phyloP scores from a whole-genome alignment of 2,329 filamentous ascomycete species.

The Fusarium algeriense region DNA sequence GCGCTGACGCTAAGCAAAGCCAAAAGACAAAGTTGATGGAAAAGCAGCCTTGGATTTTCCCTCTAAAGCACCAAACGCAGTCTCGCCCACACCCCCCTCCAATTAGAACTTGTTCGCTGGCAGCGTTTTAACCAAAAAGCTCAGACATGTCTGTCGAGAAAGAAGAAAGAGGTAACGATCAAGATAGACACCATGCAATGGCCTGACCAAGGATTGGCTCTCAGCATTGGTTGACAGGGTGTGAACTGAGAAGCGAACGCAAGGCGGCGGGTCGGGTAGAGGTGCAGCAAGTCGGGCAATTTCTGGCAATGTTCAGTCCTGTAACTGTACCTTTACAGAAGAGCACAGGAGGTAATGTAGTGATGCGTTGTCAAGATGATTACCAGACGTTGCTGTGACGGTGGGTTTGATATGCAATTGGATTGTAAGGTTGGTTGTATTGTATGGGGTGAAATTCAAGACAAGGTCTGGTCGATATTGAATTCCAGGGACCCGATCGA shows the following conservation, averaged over 20 bases:
- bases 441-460: conserved; percentile 22
- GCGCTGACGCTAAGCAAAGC: conserved; percentile 48
- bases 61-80: conserved; percentile 32
- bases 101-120: conserved; percentile 40
- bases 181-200: conserved; percentile 36
- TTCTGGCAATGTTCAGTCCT: conserved; percentile 27
- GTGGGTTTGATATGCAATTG: conserved; percentile 41
- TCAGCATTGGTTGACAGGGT: conserved; percentile 27
- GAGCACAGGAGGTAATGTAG: conserved; percentile 47
- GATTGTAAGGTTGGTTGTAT: background rate
- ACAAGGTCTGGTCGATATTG: conserved; percentile 22
- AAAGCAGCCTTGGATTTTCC: conserved; percentile 53
- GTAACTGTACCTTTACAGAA: conserved; percentile 31
- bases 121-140: conserved; percentile 27
- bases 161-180: conserved; percentile 19
- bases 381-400: conserved; percentile 51
- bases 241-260: conserved; percentile 40
- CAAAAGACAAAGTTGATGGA: conserved; percentile 45
- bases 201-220: conserved; percentile 39
- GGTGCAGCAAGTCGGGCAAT: conserved; percentile 49
- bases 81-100: conserved; percentile 42
- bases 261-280: conserved; percentile 50
- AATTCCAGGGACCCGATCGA: conserved; percentile 39
- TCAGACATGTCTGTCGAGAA: conserved; percentile 26
- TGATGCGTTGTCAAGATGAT: conserved; percentile 66